A percentile compares a stretch with the other conserved stretches of the same genome.
phyloP scores from a whole-genome alignment of 208 protist genomes.

The Giardia muris region DNA sequence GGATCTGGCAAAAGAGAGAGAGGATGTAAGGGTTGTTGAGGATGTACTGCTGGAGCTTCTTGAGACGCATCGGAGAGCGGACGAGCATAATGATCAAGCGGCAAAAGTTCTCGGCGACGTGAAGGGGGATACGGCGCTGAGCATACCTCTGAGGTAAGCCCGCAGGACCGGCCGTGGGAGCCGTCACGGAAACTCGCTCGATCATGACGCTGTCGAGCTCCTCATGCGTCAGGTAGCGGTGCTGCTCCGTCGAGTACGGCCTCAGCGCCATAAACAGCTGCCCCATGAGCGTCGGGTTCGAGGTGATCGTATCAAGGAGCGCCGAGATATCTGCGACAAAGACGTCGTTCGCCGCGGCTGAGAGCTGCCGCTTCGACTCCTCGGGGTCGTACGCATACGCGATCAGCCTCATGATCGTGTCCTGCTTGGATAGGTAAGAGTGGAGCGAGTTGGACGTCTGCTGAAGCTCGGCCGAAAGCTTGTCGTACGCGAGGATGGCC shows the following conservation, averaged over 20 bases:
- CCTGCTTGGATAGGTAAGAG: neutral
- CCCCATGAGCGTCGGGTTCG: neutral
- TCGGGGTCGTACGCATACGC: neutral
- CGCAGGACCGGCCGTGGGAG: neutral
- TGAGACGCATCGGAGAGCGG: neutral
- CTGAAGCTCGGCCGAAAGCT: neutral
- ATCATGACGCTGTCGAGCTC: neutral
- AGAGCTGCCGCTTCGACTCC: neutral
- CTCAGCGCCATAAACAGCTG: neutral
- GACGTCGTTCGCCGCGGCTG: constrained; percentile 14
- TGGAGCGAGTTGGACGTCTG: neutral
- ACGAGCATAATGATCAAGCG: neutral
- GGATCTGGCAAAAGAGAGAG: neutral
- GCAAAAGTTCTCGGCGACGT: constrained; percentile 12
- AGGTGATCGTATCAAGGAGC: neutral
- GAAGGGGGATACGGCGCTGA: neutral
- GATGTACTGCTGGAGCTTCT: neutral
- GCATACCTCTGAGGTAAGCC: neutral
- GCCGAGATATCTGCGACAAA: constrained; percentile 3
- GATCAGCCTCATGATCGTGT: neutral
- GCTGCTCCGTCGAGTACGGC: neutral
- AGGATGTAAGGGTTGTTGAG: neutral
- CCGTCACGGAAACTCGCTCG: neutral
- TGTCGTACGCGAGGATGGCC: neutral
- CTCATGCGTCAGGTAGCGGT: neutral